Conservation (phyloP, 179 eudicot genomes). For the Patellifolia procumbens region DNA sequence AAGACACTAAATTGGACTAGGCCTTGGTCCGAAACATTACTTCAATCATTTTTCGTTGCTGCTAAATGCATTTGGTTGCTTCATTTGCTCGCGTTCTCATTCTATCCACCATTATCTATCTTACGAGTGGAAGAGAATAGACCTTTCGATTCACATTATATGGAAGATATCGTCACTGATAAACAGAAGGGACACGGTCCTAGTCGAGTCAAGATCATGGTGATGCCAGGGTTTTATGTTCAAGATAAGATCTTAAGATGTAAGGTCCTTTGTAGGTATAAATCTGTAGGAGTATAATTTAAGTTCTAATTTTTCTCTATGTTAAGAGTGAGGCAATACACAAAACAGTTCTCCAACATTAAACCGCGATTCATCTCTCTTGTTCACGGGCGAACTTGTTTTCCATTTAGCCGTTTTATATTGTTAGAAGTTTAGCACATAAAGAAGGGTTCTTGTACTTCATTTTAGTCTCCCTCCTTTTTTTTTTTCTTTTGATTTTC, state of each 20-base stretch:
- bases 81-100: constrained; percentile 93
- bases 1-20: constrained; percentile 64
- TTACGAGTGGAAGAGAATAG: constrained; percentile 78
- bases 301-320: background rate
- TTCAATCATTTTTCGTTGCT: constrained; percentile 89
- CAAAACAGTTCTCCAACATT: too few species aligned
- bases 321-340: background rate
- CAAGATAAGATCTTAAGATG: constrained; percentile 80
- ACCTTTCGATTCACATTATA: constrained; percentile 61
- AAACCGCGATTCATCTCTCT: too few species aligned
- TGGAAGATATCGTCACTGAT: constrained; percentile 83
- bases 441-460: background rate
- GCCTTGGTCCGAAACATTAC: constrained; percentile 93
- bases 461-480: constrained; percentile 7
- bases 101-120: constrained; percentile 62
- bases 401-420: too few species aligned
- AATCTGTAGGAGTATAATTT: constrained; percentile 41
- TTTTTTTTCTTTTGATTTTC: background rate
- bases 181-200: constrained; percentile 55
- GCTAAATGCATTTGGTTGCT: constrained; percentile 93
- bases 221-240: constrained; percentile 97
- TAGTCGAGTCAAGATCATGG: constrained; percentile 82
- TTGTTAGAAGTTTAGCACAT: too few species aligned
- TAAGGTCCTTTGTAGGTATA: constrained; percentile 93
- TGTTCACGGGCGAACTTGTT: too few species aligned